Evolutionary conservation across 2,329 filamentous ascomycete species (phyloP).

Genomic region (Cladorrhinum sp.): DNA sequence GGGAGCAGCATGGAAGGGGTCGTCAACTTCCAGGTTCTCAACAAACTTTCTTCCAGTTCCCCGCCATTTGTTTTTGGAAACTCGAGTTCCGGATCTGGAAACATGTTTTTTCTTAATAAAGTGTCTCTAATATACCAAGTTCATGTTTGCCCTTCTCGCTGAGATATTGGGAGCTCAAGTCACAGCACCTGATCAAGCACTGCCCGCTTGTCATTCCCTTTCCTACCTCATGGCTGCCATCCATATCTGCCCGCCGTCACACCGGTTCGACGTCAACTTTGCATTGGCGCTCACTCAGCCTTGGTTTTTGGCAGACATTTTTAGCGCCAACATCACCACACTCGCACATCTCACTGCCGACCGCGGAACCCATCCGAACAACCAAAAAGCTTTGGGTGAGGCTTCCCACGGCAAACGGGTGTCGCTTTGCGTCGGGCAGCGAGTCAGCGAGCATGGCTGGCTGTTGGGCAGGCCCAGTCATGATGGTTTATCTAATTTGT

Average conservation of each 20-base stretch:
- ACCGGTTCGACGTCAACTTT: not conserved
- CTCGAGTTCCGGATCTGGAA: too few relatives aligned
- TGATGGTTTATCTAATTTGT: not conserved
- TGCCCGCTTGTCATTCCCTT: too few relatives aligned
- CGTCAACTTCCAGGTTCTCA: not conserved
- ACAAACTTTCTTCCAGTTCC: not conserved
- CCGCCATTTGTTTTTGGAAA: too few relatives aligned
- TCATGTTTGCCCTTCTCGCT: too few relatives aligned
- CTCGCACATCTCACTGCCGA: not conserved
- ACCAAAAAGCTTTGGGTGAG: not conserved
- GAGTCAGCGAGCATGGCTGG: not conserved
- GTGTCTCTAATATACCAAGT: too few relatives aligned
- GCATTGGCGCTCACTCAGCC: not conserved
- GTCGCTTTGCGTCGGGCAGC: not conserved
- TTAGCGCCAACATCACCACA: not conserved
- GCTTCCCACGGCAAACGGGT: not conserved
- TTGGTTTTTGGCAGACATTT: not conserved
- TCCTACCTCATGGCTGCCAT: too few relatives aligned
- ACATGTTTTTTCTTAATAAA: too few relatives aligned
- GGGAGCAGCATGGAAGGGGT: not conserved
- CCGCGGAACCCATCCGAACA: not conserved
- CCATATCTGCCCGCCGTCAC: not conserved
- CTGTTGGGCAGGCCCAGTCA: not conserved
- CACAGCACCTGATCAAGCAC: too few relatives aligned
- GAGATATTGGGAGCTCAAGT: too few relatives aligned